phyloP scores from a whole-genome alignment of 1,284 basidiomycete genomes.

The Trichosporon inkin region DNA sequence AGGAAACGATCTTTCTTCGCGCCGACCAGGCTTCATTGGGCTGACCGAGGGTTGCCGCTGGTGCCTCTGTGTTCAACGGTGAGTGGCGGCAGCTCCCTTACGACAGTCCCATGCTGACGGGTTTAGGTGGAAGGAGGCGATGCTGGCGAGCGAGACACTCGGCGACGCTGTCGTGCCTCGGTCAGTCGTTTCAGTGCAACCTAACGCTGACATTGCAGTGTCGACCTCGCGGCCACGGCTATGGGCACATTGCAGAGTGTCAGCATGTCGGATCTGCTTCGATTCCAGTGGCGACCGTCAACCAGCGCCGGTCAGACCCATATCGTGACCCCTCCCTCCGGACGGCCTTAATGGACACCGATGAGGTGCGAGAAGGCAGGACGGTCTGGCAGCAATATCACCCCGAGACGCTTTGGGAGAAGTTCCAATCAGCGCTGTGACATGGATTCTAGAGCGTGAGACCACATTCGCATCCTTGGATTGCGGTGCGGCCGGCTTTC shows the following conservation, averaged over 20 bases:
- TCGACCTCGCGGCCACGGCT: slow-evolving; percentile 43
- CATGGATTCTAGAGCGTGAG: no score
- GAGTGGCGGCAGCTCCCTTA: background rate
- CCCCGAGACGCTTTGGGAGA: no score
- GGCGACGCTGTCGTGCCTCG: slow-evolving; percentile 44
- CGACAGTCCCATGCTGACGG: background rate
- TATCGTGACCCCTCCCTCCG: background rate
- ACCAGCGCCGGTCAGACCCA: background rate
- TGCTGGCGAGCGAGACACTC: slow-evolving; percentile 37
- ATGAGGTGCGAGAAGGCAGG: no score
- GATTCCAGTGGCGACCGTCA: slow-evolving; percentile 26
- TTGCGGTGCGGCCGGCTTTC: no score
- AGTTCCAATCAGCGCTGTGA: no score
- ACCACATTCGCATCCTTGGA: no score
- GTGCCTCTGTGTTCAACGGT: slow-evolving; percentile 50
- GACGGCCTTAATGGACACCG: no score
- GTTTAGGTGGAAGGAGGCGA: slow-evolving; percentile 47
- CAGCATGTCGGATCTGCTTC: slow-evolving; percentile 38
- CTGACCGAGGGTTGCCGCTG: slow-evolving; percentile 45
- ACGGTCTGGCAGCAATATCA: no score
- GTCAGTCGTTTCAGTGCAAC: slow-evolving; percentile 22
- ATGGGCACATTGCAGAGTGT: slow-evolving; percentile 37
- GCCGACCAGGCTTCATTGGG: slow-evolving; percentile 36
- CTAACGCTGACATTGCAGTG: slow-evolving; percentile 24
- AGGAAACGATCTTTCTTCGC: slow-evolving; percentile 47